Evolutionary conservation across 495 filamentous ascomycete species (phyloP).

Genomic region (Beverwykella pulmonaria): DNA sequence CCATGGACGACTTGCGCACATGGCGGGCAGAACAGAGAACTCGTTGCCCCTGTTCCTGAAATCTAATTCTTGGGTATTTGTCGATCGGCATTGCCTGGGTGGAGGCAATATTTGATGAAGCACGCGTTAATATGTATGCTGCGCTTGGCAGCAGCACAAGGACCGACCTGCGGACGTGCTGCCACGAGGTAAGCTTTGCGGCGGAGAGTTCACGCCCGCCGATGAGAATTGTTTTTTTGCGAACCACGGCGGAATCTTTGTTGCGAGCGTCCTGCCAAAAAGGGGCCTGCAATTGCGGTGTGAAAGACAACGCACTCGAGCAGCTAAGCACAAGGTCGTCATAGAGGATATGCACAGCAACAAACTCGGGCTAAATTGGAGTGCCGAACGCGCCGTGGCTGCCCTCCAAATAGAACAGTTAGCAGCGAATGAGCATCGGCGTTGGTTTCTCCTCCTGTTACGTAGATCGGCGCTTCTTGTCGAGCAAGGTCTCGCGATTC

Average conservation of each 20-base stretch:
- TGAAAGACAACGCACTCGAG: not conserved
- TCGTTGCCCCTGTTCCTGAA: conserved; percentile 24
- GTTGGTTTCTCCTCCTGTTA: not conserved
- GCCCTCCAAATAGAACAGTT: not conserved
- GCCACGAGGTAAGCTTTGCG: conserved; percentile 20
- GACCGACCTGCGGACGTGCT: conserved; percentile 14
- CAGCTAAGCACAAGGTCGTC: conserved; percentile 16
- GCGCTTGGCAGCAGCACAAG: conserved; percentile 18
- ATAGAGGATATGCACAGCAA: conserved; percentile 14
- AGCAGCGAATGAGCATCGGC: not conserved
- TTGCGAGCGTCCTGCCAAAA: not conserved
- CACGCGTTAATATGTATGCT: not conserved
- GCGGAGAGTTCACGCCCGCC: conserved; percentile 15
- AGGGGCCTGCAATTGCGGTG: not conserved
- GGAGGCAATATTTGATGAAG: not conserved
- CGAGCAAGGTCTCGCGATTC: not conserved
- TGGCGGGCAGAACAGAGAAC: conserved; percentile 1
- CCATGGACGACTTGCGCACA: conserved; percentile 21
- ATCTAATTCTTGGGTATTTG: conserved; percentile 7
- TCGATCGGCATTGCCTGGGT: not conserved
- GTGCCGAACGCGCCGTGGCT: conserved; percentile 4
- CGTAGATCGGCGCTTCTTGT: not conserved
- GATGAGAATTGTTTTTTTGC: not conserved
- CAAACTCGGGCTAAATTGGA: conserved; percentile 4
- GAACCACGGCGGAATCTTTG: not conserved